A percentile compares a stretch with the other conserved stretches of the same genome.
These are phyloP conservation scores for Linnemannia zychae DNA, from an alignment of 192 early-diverging fungal genomes.

Conservation along the genomic window DNA sequence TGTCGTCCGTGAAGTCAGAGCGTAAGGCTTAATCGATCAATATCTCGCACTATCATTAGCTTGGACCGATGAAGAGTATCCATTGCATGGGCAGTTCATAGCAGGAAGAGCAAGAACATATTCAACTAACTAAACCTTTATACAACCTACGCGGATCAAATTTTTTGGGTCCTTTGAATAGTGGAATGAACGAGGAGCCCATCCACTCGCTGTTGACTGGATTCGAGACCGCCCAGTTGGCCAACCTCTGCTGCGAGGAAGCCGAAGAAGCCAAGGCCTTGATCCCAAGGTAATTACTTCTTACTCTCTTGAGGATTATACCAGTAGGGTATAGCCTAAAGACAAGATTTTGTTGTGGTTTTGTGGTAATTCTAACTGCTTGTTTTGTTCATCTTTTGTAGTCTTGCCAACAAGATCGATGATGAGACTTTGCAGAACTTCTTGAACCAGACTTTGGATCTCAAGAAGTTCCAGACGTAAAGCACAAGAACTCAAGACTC, in stretches of 20 bases:
- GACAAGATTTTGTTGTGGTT: background rate
- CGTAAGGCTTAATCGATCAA: no score
- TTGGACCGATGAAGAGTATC: background rate
- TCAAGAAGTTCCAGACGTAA: constrained; percentile 85
- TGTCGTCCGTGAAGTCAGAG: constrained; percentile 86
- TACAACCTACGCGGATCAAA: constrained; percentile 20
- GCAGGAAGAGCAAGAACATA: background rate
- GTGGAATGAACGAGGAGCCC: constrained; percentile 57
- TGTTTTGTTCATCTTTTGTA: constrained; percentile 26
- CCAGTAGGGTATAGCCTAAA: background rate
- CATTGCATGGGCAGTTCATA: background rate
- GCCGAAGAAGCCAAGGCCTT: constrained; percentile 92
- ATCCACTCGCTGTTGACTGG: constrained; percentile 65
- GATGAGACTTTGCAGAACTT: constrained; percentile 82
- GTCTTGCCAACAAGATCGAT: constrained; percentile 80
- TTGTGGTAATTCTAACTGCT: background rate
- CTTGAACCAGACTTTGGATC: constrained; percentile 84
- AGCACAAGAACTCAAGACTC: background rate
- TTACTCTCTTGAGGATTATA: background rate
- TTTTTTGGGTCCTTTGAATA: constrained; percentile 8
- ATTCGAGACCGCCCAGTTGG: constrained; percentile 93
- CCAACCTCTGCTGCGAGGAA: constrained; percentile 92
- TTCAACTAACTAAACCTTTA: background rate
- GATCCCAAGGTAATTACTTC: constrained; percentile 81
- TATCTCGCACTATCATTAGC: constrained; percentile 21